These are phyloP conservation scores for Kwoniella dejecticola DNA, from an alignment of 768 basidiomycete genomes.

Conservation along the genomic window DNA sequence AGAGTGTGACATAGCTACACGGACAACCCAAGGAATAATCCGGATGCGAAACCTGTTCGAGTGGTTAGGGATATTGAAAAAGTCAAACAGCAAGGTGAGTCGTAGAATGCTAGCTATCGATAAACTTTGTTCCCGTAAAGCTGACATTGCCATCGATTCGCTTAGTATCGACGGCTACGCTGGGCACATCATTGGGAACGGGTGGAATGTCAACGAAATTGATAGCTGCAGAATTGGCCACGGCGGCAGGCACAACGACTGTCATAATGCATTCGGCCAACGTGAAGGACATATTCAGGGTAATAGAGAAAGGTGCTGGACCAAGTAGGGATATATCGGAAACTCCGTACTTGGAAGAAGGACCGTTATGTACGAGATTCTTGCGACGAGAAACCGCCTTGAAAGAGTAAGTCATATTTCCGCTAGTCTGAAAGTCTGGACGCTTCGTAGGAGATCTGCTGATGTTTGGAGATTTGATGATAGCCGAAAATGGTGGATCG, in stretches of 20 bases:
- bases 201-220: slow-evolving; percentile 99
- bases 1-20: too few relatives aligned
- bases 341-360: slow-evolving; percentile 31
- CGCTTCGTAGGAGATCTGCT: too few relatives aligned
- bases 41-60: slow-evolving; percentile 74
- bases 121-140: neutral
- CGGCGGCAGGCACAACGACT: slow-evolving; percentile 89
- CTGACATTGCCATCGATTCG: neutral
- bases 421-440: too few relatives aligned
- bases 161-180: slow-evolving; percentile 84
- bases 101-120: neutral
- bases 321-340: slow-evolving; percentile 40
- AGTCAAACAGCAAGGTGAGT: slow-evolving; percentile 76
- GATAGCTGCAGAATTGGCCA: slow-evolving; percentile 96
- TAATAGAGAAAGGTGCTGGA: slow-evolving; percentile 64
- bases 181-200: slow-evolving; percentile 90
- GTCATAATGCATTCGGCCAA: slow-evolving; percentile 82
- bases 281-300: slow-evolving; percentile 71
- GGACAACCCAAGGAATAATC: slow-evolving; percentile 89
- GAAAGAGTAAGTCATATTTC: slow-evolving; percentile 48
- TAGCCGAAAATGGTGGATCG: slow-evolving; percentile 94
- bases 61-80: slow-evolving; percentile 78
- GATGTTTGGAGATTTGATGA: too few relatives aligned
- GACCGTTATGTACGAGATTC: slow-evolving; percentile 89
- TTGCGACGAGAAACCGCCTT: slow-evolving; percentile 55